Conservation (phyloP, 371 early-diverging fungal genomes). For the Funneliformis caledonium region DNA sequence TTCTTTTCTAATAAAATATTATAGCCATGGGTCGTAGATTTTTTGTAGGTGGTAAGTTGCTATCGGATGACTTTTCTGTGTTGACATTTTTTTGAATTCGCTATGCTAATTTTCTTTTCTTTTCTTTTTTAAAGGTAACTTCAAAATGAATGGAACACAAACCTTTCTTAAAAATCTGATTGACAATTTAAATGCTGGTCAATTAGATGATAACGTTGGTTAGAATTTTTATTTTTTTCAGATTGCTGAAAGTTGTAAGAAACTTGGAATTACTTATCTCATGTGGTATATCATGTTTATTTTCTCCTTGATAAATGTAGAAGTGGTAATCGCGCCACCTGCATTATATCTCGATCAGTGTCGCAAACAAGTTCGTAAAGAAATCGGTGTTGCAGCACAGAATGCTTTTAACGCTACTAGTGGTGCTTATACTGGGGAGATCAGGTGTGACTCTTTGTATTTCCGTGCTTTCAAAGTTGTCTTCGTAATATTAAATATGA, state of each 20-base stretch:
- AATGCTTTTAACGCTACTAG: conserved; percentile 86
- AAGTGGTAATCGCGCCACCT: conserved; percentile 98
- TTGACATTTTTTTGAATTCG: neutral
- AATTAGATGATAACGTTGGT: conserved; percentile 53
- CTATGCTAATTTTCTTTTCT: neutral
- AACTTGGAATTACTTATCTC: neutral
- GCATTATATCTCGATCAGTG: conserved; percentile 88
- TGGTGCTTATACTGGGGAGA: conserved; percentile 99
- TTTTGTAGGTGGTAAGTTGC: conserved; percentile 43
- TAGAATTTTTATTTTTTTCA: conserved; percentile 33
- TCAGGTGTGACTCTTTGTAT: conserved; percentile 61
- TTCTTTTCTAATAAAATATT: no score
- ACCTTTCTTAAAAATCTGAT: conserved; percentile 75
- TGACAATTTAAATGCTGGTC: conserved; percentile 72
- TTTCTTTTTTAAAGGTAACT: conserved; percentile 60
- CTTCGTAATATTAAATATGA: neutral
- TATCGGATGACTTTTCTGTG: neutral
- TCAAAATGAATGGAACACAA: conserved; percentile 96
- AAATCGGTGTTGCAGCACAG: conserved; percentile 95
- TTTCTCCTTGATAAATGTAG: conserved; percentile 50
- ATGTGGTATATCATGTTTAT: neutral
- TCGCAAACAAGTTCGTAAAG: conserved; percentile 73
- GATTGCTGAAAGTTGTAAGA: neutral
- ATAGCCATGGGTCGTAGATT: conserved; percentile 38
- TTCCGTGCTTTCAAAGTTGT: neutral